Base-by-base conservation (phyloP, 345 rosid genomes). In the Limnanthes douglasii region DNA sequence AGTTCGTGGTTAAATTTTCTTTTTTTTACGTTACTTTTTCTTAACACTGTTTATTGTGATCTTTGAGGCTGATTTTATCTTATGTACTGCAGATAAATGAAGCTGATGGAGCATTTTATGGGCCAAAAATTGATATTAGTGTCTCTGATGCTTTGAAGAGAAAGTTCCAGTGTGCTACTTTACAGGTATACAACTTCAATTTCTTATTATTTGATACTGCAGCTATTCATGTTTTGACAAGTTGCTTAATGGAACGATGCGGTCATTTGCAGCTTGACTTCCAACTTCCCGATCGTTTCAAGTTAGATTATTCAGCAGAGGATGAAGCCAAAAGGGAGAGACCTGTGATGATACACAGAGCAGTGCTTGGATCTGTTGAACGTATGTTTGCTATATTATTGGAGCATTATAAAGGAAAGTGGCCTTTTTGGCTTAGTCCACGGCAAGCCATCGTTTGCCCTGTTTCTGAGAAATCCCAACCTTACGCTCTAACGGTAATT, bases 341-440 rank as follows among this genome's bases (percentile, higher is more conserved):
- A 45, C 94, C 96, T 55, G 93, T 90, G 26, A 85, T 90, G 94
- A 69, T 90, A 46, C 99, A 90, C 52, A 69, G 98, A 56, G 94
- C 99, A 5, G 66, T 84, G 58, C 64, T 90, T 29, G 99, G 99
- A 16, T 90, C 99, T 31, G 85, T 84, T 41, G 99, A 90, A 59
- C 80, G 96, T 14, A 90, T 90, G 86, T 58, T 90, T 65, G 94
- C 95, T 23, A 77, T 90, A 50, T 47, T 90, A 22, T 52, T 90
- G 67, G 94, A 90, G 59, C 98, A 84, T 54, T 85, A 78, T 72
- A 75, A 90, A 68, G 94, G 96, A 39, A 90, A 90, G 50, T 90
- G 96, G 98, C 98, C 96, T 14, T 80, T 90, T 56, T 90, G 99
- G 99, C 80, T 90, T 15, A 90, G 96, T 62, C 99, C 99, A 0